phyloP scores from a whole-genome alignment of 352 stramenopile genomes.

The Lagenidium sp. region DNA sequence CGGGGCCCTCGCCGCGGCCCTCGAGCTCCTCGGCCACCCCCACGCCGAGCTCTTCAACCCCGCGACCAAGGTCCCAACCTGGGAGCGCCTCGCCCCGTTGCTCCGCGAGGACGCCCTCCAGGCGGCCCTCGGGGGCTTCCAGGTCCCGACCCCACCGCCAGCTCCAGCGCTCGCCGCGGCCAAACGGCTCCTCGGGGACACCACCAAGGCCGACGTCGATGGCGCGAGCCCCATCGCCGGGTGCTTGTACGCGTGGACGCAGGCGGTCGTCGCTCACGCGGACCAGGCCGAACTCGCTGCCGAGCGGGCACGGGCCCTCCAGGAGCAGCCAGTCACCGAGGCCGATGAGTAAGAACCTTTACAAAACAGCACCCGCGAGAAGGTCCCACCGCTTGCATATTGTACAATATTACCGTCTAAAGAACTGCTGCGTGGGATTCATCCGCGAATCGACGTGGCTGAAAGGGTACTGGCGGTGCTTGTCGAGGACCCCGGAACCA shows the following conservation, averaged over 20 bases:
- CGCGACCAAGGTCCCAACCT: slow-evolving; percentile 44
- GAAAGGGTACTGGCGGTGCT: no score
- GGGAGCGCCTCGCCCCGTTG: slow-evolving; percentile 48
- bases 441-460: no score
- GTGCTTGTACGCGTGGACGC: slow-evolving; percentile 42
- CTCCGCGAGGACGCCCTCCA: slow-evolving; percentile 28
- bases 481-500: no score
- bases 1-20: slow-evolving; percentile 29
- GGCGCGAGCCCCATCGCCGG: slow-evolving; percentile 27
- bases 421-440: no score
- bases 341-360: slow-evolving; percentile 7
- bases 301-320: slow-evolving; percentile 24
- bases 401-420: slow-evolving; percentile 1
- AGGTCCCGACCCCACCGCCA: slow-evolving; percentile 4
- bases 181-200: slow-evolving; percentile 36
- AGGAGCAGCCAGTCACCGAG: slow-evolving; percentile 13
- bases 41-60: slow-evolving; percentile 31
- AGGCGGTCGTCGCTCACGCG: slow-evolving; percentile 36
- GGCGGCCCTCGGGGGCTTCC: slow-evolving; percentile 20
- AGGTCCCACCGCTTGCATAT: no score
- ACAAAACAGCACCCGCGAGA: no score
- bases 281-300: slow-evolving; percentile 38
- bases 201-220: slow-evolving; percentile 45
- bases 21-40: slow-evolving; percentile 38
- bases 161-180: slow-evolving; percentile 11